Evolutionary conservation across 192 early-diverging fungal species (phyloP), one percentile per base, ranked within the genome.

Genomic region (Rhizoclosmatium globosum): DNA sequence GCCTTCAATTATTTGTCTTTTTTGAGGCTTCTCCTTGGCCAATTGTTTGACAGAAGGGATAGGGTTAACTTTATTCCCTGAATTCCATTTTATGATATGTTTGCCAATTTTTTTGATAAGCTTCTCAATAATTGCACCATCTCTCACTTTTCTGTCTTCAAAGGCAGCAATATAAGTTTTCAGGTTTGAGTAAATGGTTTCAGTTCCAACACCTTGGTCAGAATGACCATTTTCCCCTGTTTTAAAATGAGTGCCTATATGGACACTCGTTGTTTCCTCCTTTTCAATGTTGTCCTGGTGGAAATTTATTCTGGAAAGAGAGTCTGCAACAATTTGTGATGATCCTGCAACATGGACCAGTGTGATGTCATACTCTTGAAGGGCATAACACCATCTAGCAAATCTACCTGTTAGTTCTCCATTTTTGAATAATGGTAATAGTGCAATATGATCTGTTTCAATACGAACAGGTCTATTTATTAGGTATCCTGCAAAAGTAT

Each of bases 401-500:
- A 84, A 43, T 9, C 81, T 68, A 1, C 83, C 73, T 4, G 39
- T 38, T 1, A 79, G 48, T 21, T 74, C 66, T 11, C 71, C 71
- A 11, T 41, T 57, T 1, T 77, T 59, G n/a, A 70, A 66, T 7
- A 84, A 31, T 21, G 79, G 76, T 9, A 58, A 46, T 2, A 85
- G 67, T 15, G 80, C 69, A 86, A 56, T 13, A n/a, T n/a, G n/a
- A n/a, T n/a, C n/a, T n/a, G n/a, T n/a, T n/a, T n/a, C n/a, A n/a
- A n/a, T n/a, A n/a, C 46, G 21, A 19, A 87, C 82, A 4, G 58
- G 69, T 19, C 64, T n/a, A 4, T 76, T 74, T 0, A 19, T 13
- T 0, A 87, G 19, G 23, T 73, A 83, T 7, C 83, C 74, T 0
- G 60, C 74, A 47, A 80, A 82, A 7, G 79, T 47, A 31, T 57